These are phyloP conservation scores for Theileria annulata DNA, from an alignment of 169 alveolate genomes.

Conservation along the genomic window DNA sequence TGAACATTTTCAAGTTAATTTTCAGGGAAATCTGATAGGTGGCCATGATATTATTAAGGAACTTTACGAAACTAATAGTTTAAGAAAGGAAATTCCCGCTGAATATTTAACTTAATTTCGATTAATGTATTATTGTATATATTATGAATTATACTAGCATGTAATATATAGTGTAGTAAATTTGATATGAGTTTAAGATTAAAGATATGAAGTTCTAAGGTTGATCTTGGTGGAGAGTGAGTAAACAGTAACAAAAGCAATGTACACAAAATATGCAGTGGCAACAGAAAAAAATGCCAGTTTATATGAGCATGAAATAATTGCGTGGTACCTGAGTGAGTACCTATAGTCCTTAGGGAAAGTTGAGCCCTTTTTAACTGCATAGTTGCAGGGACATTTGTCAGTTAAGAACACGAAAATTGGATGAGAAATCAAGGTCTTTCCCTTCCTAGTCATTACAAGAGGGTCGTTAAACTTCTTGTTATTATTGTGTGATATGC, in stretches of 20 bases:
- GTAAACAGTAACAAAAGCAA: background rate
- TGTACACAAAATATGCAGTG: background rate
- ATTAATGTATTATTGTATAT: no score
- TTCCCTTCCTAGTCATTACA: background rate
- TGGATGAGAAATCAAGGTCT: background rate
- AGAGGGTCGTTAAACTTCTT: background rate
- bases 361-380: slow-evolving; percentile 4
- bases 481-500: background rate
- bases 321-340: slow-evolving; percentile 12
- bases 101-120: slow-evolving; percentile 21
- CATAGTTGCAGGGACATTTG: slow-evolving; percentile 21
- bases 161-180: no score
- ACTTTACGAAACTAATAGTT: slow-evolving; percentile 66
- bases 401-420: slow-evolving; percentile 10
- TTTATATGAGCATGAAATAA: background rate
- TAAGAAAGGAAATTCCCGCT: slow-evolving; percentile 62
- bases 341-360: slow-evolving; percentile 6
- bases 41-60: slow-evolving; percentile 80
- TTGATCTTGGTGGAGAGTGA: background rate
- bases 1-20: no score
- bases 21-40: slow-evolving; percentile 71
- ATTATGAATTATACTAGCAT: background rate
- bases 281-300: background rate
- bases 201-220: background rate
- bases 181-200: background rate